These are phyloP conservation scores for Termitomyces sp. DNA, from an alignment of 768 basidiomycete species.

Conservation along the genomic window DNA sequence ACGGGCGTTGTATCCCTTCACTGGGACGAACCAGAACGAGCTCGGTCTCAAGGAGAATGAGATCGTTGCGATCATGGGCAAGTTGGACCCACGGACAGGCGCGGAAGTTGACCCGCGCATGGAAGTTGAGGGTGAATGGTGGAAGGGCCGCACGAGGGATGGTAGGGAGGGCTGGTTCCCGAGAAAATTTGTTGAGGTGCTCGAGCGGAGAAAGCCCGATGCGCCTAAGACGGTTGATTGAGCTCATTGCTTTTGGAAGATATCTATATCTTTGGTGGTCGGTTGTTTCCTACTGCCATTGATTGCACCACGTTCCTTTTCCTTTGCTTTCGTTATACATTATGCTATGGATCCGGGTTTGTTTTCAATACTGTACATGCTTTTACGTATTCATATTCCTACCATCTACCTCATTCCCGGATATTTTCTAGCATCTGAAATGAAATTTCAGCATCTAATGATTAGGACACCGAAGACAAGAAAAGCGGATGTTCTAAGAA, in stretches of 20 bases:
- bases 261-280: background rate
- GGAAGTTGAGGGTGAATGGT: constrained; percentile 78
- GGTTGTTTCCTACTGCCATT: background rate
- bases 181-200: constrained; percentile 75
- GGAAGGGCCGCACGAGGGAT: constrained; percentile 89
- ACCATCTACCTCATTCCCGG: background rate
- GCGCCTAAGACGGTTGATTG: constrained; percentile 20
- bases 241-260: background rate
- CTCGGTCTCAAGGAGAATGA: constrained; percentile 82
- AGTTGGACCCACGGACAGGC: constrained; percentile 66
- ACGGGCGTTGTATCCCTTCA: constrained; percentile 75
- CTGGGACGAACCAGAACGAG: constrained; percentile 70
- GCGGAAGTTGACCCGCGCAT: constrained; percentile 60
- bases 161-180: constrained; percentile 96
- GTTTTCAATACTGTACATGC: background rate
- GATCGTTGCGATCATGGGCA: constrained; percentile 88
- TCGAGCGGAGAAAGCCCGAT: constrained; percentile 37
- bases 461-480: too few relatives aligned
- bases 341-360: background rate
- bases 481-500: too few relatives aligned
- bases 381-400: background rate
- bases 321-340: background rate
- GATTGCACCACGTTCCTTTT: background rate
- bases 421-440: background rate
- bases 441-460: too few relatives aligned